Base-by-base conservation (phyloP, 805 yeast genomes). In the Pichia heedii region DNA sequence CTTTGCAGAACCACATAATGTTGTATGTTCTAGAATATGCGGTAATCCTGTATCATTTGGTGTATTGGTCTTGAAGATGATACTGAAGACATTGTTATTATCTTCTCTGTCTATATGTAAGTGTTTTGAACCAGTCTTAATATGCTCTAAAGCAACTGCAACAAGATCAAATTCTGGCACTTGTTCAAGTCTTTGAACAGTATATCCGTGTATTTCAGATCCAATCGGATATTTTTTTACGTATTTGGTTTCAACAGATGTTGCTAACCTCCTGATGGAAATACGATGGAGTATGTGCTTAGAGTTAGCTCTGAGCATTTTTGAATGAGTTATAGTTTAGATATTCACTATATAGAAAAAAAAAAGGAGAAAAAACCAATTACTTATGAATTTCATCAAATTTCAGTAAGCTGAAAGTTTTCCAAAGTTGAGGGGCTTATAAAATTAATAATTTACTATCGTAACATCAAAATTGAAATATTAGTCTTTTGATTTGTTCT, bases 1-100 rank as follows among this genome's bases (percentile, higher is more conserved):
- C 57, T 82, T 84, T 44, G 74, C 70, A 1, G 97, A 88, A 3
- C 98, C 98, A 66, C 98, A 93, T 29, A 93, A 67, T 1, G 97
- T 89, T 6, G 97, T 89, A 62, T 93, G 98, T 61, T 93, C 98
- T 46, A 93, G 64, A 45, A 93, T 89, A 62, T 93, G 98, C 4
- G 98, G 97, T 1, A 93, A 85, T 20, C 98, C 98, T 4, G 96
- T 84, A n/a, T 77, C 71, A 58, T 93, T 81, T 0, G 97, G 96
- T 0, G 98, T 96, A 53, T 88, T 85, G 0, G 98, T 93, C 62
- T 86, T 87, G 67, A 93, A 89, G 1, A 84, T 87, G 36, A 93
- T 75, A 50, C 89, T 77, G 58, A 93, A 93, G 11, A 87, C 97
- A 58, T 87, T 87, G 60, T 89, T 90, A 39, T 70, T 67, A 57